phyloP scores from a whole-genome alignment of 345 rosid species.

The Erodium maritimum region DNA sequence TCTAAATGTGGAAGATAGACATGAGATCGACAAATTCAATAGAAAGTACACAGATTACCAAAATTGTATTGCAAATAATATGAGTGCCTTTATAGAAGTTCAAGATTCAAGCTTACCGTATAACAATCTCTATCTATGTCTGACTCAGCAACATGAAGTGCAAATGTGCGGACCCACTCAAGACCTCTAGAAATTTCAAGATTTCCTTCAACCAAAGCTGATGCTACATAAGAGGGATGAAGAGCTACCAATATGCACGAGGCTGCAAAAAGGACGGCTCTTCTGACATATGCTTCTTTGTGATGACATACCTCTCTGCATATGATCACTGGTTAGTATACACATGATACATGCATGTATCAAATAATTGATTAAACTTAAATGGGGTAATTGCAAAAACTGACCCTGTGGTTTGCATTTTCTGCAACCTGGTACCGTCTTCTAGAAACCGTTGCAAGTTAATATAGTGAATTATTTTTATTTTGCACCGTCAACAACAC shows the following conservation, averaged over 20 bases:
- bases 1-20: background rate
- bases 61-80: no score
- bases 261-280: slow-evolving; percentile 78
- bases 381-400: no score
- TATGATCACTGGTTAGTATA: background rate
- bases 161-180: slow-evolving; percentile 87
- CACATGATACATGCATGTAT: no score
- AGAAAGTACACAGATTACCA: background rate
- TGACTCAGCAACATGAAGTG: slow-evolving; percentile 61
- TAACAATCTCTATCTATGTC: slow-evolving; percentile 84
- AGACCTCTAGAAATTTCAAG: slow-evolving; percentile 60
- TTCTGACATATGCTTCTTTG: slow-evolving; percentile 86
- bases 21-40: background rate
- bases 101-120: slow-evolving; percentile 34
- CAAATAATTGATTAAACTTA: no score
- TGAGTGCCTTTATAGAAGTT: background rate
- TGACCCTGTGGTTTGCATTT: no score
- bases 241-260: slow-evolving; percentile 67
- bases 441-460: no score
- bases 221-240: slow-evolving; percentile 73
- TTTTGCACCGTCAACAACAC: no score
- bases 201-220: slow-evolving; percentile 65
- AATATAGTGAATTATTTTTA: no score
- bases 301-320: slow-evolving; percentile 78
- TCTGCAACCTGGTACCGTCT: no score